phyloP scores from a whole-genome alignment of 257 asterid genomes.

The Jacaranda copaia region DNA sequence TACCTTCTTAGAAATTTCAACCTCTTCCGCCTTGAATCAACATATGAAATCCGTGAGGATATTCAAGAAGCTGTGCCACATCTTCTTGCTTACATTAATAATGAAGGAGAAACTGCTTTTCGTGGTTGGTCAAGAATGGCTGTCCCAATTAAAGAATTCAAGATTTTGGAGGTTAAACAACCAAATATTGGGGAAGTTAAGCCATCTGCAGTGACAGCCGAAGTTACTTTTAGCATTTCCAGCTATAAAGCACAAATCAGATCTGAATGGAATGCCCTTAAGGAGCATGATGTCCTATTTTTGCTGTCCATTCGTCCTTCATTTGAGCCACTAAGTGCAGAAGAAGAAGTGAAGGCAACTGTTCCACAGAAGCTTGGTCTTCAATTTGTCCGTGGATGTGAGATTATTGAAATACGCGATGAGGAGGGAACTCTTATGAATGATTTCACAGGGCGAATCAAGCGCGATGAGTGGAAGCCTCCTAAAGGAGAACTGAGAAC shows the following conservation, averaged over 20 bases:
- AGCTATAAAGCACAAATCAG: constrained; percentile 96
- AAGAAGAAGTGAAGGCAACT: constrained; percentile 85
- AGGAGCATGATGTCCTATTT: constrained; percentile 98
- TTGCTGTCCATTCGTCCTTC: constrained; percentile 85
- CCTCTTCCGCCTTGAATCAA: constrained; percentile 98
- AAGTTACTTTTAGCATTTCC: constrained; percentile 87
- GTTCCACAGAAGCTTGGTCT: constrained; percentile 96
- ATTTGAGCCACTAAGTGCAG: constrained; percentile 90
- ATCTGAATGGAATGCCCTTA: constrained; percentile 96
- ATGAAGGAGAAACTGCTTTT: constrained; percentile 96
- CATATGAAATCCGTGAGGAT: constrained; percentile 98
- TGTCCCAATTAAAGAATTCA: constrained; percentile 87
- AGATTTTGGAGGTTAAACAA: constrained; percentile 80
- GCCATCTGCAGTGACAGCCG: constrained; percentile 92
- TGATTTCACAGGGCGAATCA: constrained; percentile 95
- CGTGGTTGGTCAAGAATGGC: constrained; percentile 99
- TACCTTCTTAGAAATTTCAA: constrained; percentile 96
- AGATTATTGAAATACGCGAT: constrained; percentile 91
- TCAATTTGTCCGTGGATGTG: constrained; percentile 98
- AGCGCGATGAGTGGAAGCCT: constrained; percentile 99
- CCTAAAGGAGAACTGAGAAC: constrained; percentile 98
- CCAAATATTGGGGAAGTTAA: constrained; percentile 98
- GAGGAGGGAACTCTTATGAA: constrained; percentile 98
- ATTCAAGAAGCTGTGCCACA: constrained; percentile 99
- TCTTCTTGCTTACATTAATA: constrained; percentile 81